phyloP scores from a whole-genome alignment of 306 rosid genomes.

The Quercus rubra region DNA sequence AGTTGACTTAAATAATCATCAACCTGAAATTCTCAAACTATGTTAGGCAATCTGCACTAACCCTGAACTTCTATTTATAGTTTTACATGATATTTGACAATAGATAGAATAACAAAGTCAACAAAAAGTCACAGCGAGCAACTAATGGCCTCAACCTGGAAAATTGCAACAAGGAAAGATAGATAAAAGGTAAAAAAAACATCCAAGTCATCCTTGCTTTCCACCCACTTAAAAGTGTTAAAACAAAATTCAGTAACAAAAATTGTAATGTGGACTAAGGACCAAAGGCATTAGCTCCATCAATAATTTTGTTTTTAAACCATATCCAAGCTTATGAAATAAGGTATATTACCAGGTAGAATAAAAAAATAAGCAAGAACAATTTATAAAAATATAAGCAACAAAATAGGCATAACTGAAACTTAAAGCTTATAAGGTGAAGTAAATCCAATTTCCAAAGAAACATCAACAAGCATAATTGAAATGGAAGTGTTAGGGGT shows the following conservation, averaged over 20 bases:
- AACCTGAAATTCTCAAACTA: constrained; percentile 46
- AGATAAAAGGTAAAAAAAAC: not conserved
- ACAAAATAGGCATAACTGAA: not conserved
- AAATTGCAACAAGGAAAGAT: not conserved
- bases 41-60: constrained; percentile 19
- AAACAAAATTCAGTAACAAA: not conserved
- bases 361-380: not conserved
- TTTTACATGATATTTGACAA: not conserved
- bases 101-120: not conserved
- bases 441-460: not conserved
- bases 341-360: not conserved
- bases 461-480: not conserved
- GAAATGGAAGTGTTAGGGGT: too few relatives aligned
- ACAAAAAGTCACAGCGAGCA: not conserved
- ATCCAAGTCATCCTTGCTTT: constrained; percentile 1
- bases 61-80: not conserved
- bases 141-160: not conserved
- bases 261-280: not conserved
- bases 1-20: constrained; percentile 68
- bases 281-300: not conserved
- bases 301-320: not conserved
- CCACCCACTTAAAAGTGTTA: not conserved
- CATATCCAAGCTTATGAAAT: not conserved
- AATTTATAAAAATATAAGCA: not conserved
- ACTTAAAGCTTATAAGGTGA: not conserved